Conservation (phyloP, 441 rosid species). For the Erodium trifolium region DNA sequence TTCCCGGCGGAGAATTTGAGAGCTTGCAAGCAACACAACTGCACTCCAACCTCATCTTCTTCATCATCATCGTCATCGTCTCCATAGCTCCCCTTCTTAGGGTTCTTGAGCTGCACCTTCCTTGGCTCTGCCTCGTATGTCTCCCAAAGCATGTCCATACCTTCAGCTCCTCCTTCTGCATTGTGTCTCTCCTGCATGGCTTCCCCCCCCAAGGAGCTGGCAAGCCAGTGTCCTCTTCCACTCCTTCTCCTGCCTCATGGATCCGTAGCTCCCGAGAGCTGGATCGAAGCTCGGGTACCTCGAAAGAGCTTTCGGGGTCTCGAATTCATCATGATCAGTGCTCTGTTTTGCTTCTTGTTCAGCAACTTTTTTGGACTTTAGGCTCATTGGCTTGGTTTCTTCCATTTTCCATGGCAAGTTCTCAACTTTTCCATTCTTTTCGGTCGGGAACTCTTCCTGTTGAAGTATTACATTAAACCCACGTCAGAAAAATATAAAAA, state of each 20-base stretch:
- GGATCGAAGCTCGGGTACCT: slow-evolving; percentile 10
- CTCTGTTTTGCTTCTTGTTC: slow-evolving; percentile 22
- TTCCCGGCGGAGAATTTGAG: slow-evolving; percentile 80
- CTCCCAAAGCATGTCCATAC: slow-evolving; percentile 94
- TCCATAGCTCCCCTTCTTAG: slow-evolving; percentile 27
- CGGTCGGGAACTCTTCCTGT: slow-evolving; percentile 27
- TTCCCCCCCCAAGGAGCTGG: slow-evolving; percentile 77
- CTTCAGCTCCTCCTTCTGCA: slow-evolving; percentile 44
- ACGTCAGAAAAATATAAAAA: too few species aligned
- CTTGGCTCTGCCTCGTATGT: slow-evolving; percentile 54
- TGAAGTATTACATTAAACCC: not conserved
- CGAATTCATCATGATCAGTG: slow-evolving; percentile 10
- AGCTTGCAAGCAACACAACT: slow-evolving; percentile 77
- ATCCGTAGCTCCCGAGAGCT: slow-evolving; percentile 30
- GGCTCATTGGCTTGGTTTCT: slow-evolving; percentile 33
- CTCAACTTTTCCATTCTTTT: slow-evolving; percentile 28
- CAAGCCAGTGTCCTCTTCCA: slow-evolving; percentile 92
- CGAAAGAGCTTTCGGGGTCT: slow-evolving; percentile 16
- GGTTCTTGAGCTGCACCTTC: slow-evolving; percentile 24
- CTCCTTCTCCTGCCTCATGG: slow-evolving; percentile 79
- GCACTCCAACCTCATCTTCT: slow-evolving; percentile 39
- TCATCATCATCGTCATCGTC: slow-evolving; percentile 40
- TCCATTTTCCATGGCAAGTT: slow-evolving; percentile 24
- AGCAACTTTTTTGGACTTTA: slow-evolving; percentile 33
- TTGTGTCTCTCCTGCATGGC: slow-evolving; percentile 77